Evolutionary conservation across 2,329 filamentous ascomycete species (phyloP).

Genomic region (Colletotrichum sp.): DNA sequence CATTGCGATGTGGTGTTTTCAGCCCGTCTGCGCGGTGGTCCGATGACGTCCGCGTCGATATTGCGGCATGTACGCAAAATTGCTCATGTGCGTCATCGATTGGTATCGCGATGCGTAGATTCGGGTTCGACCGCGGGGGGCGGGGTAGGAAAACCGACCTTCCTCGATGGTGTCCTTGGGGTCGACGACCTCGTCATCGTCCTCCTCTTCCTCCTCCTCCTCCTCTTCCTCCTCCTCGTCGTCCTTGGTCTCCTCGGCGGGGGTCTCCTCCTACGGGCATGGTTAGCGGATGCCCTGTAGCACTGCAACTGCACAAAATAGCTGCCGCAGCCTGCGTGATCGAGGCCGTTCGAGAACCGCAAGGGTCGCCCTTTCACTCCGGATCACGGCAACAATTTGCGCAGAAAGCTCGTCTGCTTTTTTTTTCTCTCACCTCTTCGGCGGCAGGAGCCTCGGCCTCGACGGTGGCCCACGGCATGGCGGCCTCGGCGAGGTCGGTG

Average conservation of each 20-base stretch:
- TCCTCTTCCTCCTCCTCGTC: conserved; percentile 54
- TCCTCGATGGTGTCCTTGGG: conserved; percentile 89
- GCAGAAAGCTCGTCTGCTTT: conserved; percentile 5
- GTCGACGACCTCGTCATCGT: conserved; percentile 82
- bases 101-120: background rate
- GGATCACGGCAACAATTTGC: conserved; percentile 13
- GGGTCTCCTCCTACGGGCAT: conserved; percentile 37
- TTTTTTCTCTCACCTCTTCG: conserved; percentile 56
- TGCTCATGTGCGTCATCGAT: conserved; percentile 12
- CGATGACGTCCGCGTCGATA: background rate
- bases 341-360: background rate
- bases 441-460: conserved; percentile 73
- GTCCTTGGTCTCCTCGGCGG: conserved; percentile 40
- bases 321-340: background rate
- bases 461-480: conserved; percentile 67
- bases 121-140: background rate
- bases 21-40: background rate
- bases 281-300: background rate
- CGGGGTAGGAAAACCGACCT: conserved; percentile 67
- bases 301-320: background rate
- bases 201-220: conserved; percentile 69
- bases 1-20: background rate
- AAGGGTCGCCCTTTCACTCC: background rate
- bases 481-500: conserved; percentile 68
- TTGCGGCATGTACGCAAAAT: background rate